Conservation (phyloP, 2,329 filamentous ascomycete genomes). For the Fusarium concolor region DNA sequence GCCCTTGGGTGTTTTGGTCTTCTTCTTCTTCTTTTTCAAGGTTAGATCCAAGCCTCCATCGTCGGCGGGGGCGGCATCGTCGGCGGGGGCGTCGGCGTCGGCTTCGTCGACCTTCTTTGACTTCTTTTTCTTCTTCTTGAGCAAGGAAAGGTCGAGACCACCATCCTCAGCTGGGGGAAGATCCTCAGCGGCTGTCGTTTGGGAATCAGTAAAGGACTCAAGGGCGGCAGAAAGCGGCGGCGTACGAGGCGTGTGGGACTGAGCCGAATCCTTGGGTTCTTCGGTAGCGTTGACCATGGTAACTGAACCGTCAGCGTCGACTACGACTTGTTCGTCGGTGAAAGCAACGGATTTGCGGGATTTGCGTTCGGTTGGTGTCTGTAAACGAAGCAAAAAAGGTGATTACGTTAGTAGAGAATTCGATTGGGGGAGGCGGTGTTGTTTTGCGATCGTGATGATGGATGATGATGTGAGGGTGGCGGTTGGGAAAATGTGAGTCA, state of each 20-base stretch:
- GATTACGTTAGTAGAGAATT: constrained; percentile 27
- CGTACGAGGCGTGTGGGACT: constrained; percentile 80
- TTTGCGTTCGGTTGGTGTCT: constrained; percentile 66
- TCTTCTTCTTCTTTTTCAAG: constrained; percentile 87
- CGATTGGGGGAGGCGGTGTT: constrained; percentile 16
- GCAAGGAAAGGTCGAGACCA: constrained; percentile 69
- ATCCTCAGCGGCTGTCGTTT: constrained; percentile 59
- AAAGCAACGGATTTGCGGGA: constrained; percentile 95
- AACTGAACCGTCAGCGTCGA: constrained; percentile 89
- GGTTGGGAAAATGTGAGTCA: constrained; percentile 48
- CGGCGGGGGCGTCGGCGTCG: constrained; percentile 53
- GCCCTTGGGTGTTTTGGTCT: constrained; percentile 64
- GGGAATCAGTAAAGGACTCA: constrained; percentile 64
- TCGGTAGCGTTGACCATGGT: constrained; percentile 78
- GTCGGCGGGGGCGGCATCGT: constrained; percentile 53
- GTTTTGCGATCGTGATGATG: constrained; percentile 4
- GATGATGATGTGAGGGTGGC: constrained; percentile 38
- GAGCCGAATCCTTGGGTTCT: constrained; percentile 82
- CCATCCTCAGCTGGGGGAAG: constrained; percentile 62
- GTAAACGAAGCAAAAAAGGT: constrained; percentile 36
- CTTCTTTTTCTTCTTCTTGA: constrained; percentile 85
- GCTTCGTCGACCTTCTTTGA: constrained; percentile 55
- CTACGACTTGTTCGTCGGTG: constrained; percentile 86
- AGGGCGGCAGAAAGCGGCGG: constrained; percentile 67
- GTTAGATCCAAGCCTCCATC: constrained; percentile 67